Percentiles rank a stretch among this genome's conserved stretches.
Conservation (phyloP, 805 yeast genomes). For the Wickerhamomyces mucosus region DNA sequence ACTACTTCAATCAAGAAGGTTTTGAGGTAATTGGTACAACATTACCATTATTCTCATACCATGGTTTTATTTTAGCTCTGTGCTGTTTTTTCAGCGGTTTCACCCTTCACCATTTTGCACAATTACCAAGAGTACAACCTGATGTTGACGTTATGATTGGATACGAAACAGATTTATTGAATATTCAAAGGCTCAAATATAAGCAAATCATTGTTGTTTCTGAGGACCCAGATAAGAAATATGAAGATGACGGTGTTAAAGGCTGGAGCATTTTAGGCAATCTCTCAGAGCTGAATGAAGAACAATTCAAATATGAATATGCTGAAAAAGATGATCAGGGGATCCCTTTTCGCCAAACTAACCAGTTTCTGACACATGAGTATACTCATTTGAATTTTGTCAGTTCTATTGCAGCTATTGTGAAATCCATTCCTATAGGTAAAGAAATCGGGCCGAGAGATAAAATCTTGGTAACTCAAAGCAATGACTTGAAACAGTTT, state of each 20-base stretch:
- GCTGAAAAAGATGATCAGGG: constrained; percentile 20
- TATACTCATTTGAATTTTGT: constrained; percentile 45
- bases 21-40: constrained; percentile 21
- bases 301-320: constrained; percentile 19
- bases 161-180: constrained; percentile 15
- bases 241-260: constrained; percentile 7
- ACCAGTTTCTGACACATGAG: constrained; percentile 20
- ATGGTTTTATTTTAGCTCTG: constrained; percentile 29
- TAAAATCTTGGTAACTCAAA: constrained; percentile 21
- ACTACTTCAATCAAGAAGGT: constrained; percentile 12
- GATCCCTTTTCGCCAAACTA: constrained; percentile 25
- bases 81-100: constrained; percentile 36
- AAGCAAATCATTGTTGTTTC: constrained; percentile 25
- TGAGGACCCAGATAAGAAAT: constrained; percentile 4
- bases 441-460: constrained; percentile 27
- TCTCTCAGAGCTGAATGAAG: constrained; percentile 5
- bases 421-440: constrained; percentile 25
- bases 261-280: constrained; percentile 20
- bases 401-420: constrained; percentile 42
- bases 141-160: constrained; percentile 25
- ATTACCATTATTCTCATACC: constrained; percentile 20
- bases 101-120: constrained; percentile 31
- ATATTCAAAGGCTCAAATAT: constrained; percentile 21
- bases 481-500: constrained; percentile 28
- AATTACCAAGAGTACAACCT: constrained; percentile 20